A percentile compares a stretch with the other conserved stretches of the same genome.
Evolutionary conservation across 2,329 filamentous ascomycete genomes (phyloP).

Genomic region (Fusarium setosum): DNA sequence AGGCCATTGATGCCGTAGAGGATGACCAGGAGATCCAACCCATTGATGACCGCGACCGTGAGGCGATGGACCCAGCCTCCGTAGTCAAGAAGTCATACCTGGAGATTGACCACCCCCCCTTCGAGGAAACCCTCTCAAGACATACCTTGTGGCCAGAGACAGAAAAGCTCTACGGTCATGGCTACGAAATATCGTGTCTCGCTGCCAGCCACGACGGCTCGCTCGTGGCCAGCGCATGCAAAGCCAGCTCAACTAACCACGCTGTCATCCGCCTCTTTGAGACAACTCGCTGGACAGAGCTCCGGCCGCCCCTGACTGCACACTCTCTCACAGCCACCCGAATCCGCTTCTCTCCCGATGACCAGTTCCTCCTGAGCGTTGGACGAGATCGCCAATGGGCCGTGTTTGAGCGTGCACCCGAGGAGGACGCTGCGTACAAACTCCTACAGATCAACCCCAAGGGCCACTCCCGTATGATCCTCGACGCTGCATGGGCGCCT

Average conservation of each 20-base stretch:
- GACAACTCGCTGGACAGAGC: constrained; percentile 86
- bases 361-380: constrained; percentile 83
- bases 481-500: constrained; percentile 87
- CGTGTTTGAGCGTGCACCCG: constrained; percentile 71
- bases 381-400: constrained; percentile 94
- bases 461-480: constrained; percentile 91
- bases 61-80: constrained; percentile 66
- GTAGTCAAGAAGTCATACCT: constrained; percentile 70
- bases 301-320: constrained; percentile 83
- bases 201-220: constrained; percentile 79
- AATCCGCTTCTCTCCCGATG: constrained; percentile 82
- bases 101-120: constrained; percentile 78
- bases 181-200: constrained; percentile 93
- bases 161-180: constrained; percentile 97
- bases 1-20: constrained; percentile 76
- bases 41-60: constrained; percentile 61
- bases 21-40: constrained; percentile 59
- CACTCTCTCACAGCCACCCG: constrained; percentile 89
- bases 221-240: constrained; percentile 90
- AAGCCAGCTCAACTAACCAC: constrained; percentile 91
- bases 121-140: constrained; percentile 89
- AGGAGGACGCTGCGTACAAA: constrained; percentile 59
- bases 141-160: constrained; percentile 95
- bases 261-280: constrained; percentile 94
- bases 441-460: constrained; percentile 78